phyloP scores from a whole-genome alignment of 2,329 filamentous ascomycete genomes.

The Penicillium sp. region DNA sequence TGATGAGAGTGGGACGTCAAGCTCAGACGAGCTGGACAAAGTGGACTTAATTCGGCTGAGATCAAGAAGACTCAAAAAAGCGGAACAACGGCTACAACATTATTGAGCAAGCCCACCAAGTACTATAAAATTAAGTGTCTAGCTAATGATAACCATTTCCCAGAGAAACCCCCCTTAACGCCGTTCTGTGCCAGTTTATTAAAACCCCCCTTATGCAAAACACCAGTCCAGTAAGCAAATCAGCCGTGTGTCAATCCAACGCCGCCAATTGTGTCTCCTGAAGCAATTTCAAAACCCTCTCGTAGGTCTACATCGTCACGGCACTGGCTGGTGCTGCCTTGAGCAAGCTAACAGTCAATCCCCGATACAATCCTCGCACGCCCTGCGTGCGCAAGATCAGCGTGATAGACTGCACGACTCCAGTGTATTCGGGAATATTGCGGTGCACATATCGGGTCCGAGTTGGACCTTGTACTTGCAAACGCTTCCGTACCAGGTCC shows the following conservation, averaged over 20 bases:
- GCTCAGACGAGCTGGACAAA: too few species aligned
- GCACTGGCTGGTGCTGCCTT: slow-evolving; percentile 94
- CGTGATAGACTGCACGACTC: slow-evolving; percentile 65
- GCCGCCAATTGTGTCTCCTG: slow-evolving; percentile 37
- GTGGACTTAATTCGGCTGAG: too few species aligned
- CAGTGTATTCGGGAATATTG: slow-evolving; percentile 82
- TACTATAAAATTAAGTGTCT: neutral
- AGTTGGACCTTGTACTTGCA: slow-evolving; percentile 94
- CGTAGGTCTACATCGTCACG: slow-evolving; percentile 94
- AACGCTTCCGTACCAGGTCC: slow-evolving; percentile 85
- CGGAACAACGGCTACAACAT: too few species aligned
- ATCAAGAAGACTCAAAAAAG: too few species aligned
- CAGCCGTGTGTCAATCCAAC: neutral
- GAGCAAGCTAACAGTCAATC: slow-evolving; percentile 81
- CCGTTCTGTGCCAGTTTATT: neutral
- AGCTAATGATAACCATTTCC: too few species aligned
- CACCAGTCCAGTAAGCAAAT: neutral
- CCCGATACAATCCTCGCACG: slow-evolving; percentile 78
- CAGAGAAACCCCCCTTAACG: neutral
- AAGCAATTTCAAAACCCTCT: slow-evolving; percentile 68
- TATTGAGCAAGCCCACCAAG: too few species aligned
- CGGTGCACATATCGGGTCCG: slow-evolving; percentile 74
- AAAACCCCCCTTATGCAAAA: neutral
- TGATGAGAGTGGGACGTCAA: too few species aligned
- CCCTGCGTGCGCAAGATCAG: slow-evolving; percentile 74